Evolutionary conservation across 345 rosid genomes (phyloP).

Genomic region (Brassica cretica): DNA sequence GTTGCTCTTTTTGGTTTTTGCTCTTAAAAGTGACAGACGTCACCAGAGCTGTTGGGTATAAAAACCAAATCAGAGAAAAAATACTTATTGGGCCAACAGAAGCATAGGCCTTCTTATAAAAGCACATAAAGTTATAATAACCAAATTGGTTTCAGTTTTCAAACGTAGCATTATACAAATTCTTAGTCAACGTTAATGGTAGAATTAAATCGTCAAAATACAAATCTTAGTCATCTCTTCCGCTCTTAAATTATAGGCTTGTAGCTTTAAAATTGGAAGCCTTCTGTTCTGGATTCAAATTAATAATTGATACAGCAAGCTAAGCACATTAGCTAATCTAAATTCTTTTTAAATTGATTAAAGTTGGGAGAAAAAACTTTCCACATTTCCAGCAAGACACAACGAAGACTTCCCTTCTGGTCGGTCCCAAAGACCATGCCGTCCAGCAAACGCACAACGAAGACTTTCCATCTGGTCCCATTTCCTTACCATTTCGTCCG

Average conservation of each 20-base stretch:
- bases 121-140: neutral
- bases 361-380: neutral
- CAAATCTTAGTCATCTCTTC: neutral
- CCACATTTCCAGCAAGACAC: slow-evolving; percentile 35
- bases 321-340: neutral
- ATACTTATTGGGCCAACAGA: neutral
- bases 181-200: neutral
- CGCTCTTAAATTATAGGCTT: neutral
- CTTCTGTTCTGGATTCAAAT: neutral
- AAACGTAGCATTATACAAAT: neutral
- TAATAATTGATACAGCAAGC: slow-evolving; percentile 10
- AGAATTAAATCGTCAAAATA: neutral
- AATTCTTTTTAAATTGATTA: neutral
- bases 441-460: slow-evolving; percentile 14
- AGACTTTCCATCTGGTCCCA: slow-evolving; percentile 7
- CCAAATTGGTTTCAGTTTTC: neutral
- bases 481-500: neutral
- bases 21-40: neutral
- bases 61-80: neutral
- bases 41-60: neutral
- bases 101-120: neutral
- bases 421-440: neutral
- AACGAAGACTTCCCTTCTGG: neutral
- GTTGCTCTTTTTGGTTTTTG: neutral
- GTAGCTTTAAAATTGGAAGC: neutral